Base-by-base conservation (phyloP, 2,329 filamentous ascomycete genomes). In the Xylariaceae sp. region DNA sequence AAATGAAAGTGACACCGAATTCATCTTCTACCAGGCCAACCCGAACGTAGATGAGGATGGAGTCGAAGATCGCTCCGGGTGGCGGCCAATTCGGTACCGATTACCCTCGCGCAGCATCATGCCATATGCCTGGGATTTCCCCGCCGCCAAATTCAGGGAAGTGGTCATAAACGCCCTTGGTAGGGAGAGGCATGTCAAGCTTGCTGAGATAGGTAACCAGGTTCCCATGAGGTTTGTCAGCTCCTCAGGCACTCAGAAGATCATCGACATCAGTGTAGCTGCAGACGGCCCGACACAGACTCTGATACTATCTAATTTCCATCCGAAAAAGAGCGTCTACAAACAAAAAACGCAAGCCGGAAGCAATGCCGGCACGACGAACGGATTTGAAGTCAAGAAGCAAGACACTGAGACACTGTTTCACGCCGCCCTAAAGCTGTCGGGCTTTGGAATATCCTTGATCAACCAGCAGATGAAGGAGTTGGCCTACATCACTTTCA, bases 81-180 rank as follows among this genome's bases (percentile, higher is more conserved):
- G 94, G 89, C 87, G 89, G 60, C 91, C 91, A 2, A 89, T 99
- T 58, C 81, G 90, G 51, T 99, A 99, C 72, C 87, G 92, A 34
- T 77, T 99, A 32, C 95, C 95, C 2, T 86, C 92, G 9, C 81
- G 94, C 57, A 97, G 92, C 71, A 96, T 99, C 71, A 99, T 99
- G 94, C 94, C 95, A 0, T 99, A 99, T 67, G 92, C 94, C 1
- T 99, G 94, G 94, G 95, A 99, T 68, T 99, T 96, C 72, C 95
- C 94, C 1, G 92, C 94, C 1, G 91, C 91, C n/a, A 96, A 95
- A 73, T 87, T 89, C 73, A 95, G 94, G 66, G 94, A 96, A 69
- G 82, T 99, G 40, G 84, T 97, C 48, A 84, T 99, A 67, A 85
- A 78, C 51, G 87, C 86, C 6, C 84, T 86, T 65, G 85, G 85